phyloP scores from a whole-genome alignment of 305 asterid genomes.

The Solanum chacoense region DNA sequence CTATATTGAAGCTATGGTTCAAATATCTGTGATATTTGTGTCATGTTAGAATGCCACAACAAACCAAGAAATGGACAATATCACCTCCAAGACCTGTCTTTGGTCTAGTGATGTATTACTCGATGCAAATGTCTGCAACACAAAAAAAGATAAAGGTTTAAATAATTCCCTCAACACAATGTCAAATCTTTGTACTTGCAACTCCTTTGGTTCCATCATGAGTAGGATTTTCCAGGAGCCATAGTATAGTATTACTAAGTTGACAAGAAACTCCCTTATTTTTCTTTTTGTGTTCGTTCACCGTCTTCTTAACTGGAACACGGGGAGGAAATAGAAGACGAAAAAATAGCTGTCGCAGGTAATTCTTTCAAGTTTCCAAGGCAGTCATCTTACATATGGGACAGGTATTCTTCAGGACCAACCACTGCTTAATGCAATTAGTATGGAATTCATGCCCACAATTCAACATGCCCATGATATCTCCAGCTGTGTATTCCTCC shows the following conservation, averaged over 20 bases:
- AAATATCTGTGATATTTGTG: background rate
- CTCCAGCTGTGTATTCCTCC: slow-evolving; percentile 49
- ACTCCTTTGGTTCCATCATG: background rate
- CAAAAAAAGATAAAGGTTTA: background rate
- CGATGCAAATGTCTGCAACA: background rate
- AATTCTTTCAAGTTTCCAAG: slow-evolving; percentile 1
- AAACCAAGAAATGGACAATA: background rate
- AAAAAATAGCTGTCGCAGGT: background rate
- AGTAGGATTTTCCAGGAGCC: background rate
- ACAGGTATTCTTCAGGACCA: slow-evolving; percentile 7
- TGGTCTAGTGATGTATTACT: background rate
- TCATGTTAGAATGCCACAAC: background rate
- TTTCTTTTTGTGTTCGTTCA: background rate
- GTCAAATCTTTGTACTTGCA: background rate
- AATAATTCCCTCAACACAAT: background rate
- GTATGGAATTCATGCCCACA: slow-evolving; percentile 15
- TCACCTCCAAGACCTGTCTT: background rate
- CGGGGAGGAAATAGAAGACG: background rate
- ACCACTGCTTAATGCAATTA: slow-evolving; percentile 15
- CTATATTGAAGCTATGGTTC: background rate
- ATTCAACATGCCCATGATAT: slow-evolving; percentile 21
- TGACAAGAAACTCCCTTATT: background rate
- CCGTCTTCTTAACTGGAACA: background rate
- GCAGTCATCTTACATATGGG: slow-evolving; percentile 15
- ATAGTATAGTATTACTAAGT: background rate